Base-by-base conservation (phyloP, 805 yeast genomes). In the Spathaspora gorwiae region DNA sequence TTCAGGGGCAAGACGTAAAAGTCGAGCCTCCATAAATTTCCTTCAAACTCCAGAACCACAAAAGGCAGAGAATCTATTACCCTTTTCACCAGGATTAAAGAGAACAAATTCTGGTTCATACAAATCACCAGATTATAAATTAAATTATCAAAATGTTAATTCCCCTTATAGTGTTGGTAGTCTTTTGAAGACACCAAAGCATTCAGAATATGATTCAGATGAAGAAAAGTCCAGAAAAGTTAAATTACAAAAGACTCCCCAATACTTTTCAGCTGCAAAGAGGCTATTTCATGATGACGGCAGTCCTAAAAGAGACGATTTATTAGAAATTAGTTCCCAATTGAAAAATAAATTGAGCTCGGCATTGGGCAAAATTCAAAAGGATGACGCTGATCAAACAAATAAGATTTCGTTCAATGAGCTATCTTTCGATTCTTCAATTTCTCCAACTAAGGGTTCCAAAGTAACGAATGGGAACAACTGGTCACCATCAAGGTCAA, bases 351-450 rank as follows among this genome's bases (percentile, higher is more conserved):
- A 58, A 49, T 55, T 71, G 36, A 66, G 67, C 43, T 65, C 65
- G 49, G 76, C 76, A 7, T 55, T 70, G 34, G 74, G 70, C 3
- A 64, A 70, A 48, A 50, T 71, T 39, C 72, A 70, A 51, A 60
- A 57, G 39, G 49, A 50, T 15, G 54, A 59, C 30, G 54, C 52
- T 24, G 56, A 57, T 35, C 47, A 48, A 10, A 44, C 48, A 8
- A 52, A 54, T 35, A 64, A 57, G 38, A 50, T 65, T 37, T 55
- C 62, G 30, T 69, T 68, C 39, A 57, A 70, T 2, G 69, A 64
- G 44, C 51, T 64, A 26, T 52, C 65, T 11, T 60, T 62, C 35
- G 53, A 56, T 36, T 42, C 59, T 12, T 45, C 49, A 8, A 46
- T 44, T 15, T 61, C 66, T 7, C 66, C 66, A 10, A 61, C 68